phyloP scores from a whole-genome alignment of 192 early-diverging fungal genomes.

The Backusella circina region DNA sequence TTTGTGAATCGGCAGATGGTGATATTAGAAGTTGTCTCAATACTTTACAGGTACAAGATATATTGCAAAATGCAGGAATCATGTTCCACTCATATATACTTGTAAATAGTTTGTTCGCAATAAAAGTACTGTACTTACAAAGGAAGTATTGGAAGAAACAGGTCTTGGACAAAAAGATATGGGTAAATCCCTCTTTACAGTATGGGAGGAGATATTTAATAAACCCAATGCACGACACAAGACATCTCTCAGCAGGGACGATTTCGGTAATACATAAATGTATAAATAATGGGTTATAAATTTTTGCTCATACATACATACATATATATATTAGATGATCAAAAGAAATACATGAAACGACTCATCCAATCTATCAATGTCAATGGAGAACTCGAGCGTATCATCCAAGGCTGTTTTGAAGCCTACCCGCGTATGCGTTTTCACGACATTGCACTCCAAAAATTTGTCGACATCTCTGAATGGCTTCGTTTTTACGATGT shows the following conservation, averaged over 20 bases:
- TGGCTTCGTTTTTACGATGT: slow-evolving; percentile 85
- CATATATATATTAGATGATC: slow-evolving; percentile 22
- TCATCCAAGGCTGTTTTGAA: slow-evolving; percentile 91
- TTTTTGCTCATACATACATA: slow-evolving; percentile 12
- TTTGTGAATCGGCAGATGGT: slow-evolving; percentile 77
- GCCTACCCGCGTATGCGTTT: slow-evolving; percentile 81
- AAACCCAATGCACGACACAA: slow-evolving; percentile 23
- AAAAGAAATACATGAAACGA: slow-evolving; percentile 47
- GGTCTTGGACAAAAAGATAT: slow-evolving; percentile 79
- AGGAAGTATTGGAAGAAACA: slow-evolving; percentile 43
- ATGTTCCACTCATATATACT: not conserved
- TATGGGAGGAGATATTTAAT: slow-evolving; percentile 83
- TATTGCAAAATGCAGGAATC: no score
- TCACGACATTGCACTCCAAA: slow-evolving; percentile 68
- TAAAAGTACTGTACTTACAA: slow-evolving; percentile 34
- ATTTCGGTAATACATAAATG: not conserved
- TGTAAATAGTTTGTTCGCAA: slow-evolving; percentile 26
- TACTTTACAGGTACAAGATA: slow-evolving; percentile 69
- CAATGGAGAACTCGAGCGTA: slow-evolving; percentile 83
- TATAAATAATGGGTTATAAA: not conserved
- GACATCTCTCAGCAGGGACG: not conserved
- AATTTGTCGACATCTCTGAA: slow-evolving; percentile 62
- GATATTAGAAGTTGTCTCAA: slow-evolving; percentile 90
- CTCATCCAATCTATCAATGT: slow-evolving; percentile 48
- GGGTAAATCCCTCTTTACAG: slow-evolving; percentile 67